Evolutionary conservation across 1,284 basidiomycete species (phyloP).

Genomic region (Puccinia brachypodii): DNA sequence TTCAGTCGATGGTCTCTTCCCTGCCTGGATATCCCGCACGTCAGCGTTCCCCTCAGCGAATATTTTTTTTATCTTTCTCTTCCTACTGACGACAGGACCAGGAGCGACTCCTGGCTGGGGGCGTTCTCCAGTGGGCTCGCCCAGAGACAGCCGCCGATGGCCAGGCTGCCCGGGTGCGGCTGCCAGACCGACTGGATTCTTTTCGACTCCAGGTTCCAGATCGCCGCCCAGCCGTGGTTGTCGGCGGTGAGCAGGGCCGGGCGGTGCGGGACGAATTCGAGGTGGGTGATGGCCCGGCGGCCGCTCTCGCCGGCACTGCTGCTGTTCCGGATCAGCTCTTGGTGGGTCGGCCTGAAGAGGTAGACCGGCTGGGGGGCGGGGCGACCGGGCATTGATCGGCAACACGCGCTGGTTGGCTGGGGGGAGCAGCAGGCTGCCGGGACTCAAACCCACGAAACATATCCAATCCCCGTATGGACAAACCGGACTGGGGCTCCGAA

Average conservation of each 20-base stretch:
- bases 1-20: slow-evolving; percentile 33
- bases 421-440: too few species aligned
- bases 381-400: neutral
- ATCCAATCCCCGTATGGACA: too few species aligned
- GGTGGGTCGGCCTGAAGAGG: slow-evolving; percentile 13
- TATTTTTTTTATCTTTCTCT: neutral
- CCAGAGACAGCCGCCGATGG: slow-evolving; percentile 38
- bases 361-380: neutral
- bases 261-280: neutral
- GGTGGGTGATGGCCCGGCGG: neutral
- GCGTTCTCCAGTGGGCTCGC: neutral
- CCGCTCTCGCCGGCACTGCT: neutral
- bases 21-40: neutral
- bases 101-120: neutral
- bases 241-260: slow-evolving; percentile 29
- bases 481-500: too few species aligned
- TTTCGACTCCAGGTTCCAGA: slow-evolving; percentile 37
- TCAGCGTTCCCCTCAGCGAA: too few species aligned
- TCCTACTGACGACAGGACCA: slow-evolving; percentile 34
- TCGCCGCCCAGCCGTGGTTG: slow-evolving; percentile 15
- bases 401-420: neutral
- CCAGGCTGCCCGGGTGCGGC: slow-evolving; percentile 20
- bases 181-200: slow-evolving; percentile 31
- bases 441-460: too few species aligned
- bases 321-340: neutral